These are phyloP conservation scores for Neurospora crassa DNA, from an alignment of 2,329 filamentous ascomycete genomes.

Conservation along the genomic window DNA sequence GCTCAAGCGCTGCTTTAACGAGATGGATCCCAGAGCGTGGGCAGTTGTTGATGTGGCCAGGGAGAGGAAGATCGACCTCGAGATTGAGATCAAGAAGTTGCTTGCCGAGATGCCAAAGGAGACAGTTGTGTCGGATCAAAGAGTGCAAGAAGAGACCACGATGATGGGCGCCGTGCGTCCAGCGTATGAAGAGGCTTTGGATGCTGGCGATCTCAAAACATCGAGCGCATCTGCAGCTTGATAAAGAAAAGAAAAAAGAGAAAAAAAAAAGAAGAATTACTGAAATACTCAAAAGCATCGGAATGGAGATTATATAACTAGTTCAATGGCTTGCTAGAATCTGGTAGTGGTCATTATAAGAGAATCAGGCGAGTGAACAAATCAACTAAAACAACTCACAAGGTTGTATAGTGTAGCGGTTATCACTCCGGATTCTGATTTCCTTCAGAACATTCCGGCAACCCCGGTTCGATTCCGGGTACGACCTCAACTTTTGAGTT, in stretches of 20 bases:
- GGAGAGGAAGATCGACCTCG: constrained; percentile 18
- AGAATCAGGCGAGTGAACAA: background rate
- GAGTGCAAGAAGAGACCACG: background rate
- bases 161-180: background rate
- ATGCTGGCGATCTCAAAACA: background rate
- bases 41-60: constrained; percentile 24
- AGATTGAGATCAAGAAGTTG: constrained; percentile 19
- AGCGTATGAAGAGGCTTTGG: background rate
- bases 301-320: background rate
- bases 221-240: background rate
- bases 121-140: background rate
- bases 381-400: background rate
- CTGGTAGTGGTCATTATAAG: background rate
- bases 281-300: background rate
- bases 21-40: constrained; percentile 25
- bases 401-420: background rate
- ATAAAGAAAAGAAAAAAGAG: background rate
- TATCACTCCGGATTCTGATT: background rate
- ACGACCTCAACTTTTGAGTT: too few relatives aligned
- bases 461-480: too few relatives aligned
- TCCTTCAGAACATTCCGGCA: background rate
- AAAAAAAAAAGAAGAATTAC: background rate
- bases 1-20: constrained; percentile 24
- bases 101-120: constrained; percentile 1
- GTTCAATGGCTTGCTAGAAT: background rate